These are phyloP conservation scores for Brassica juncea DNA, from an alignment of 345 rosid genomes.

Conservation along the genomic window DNA sequence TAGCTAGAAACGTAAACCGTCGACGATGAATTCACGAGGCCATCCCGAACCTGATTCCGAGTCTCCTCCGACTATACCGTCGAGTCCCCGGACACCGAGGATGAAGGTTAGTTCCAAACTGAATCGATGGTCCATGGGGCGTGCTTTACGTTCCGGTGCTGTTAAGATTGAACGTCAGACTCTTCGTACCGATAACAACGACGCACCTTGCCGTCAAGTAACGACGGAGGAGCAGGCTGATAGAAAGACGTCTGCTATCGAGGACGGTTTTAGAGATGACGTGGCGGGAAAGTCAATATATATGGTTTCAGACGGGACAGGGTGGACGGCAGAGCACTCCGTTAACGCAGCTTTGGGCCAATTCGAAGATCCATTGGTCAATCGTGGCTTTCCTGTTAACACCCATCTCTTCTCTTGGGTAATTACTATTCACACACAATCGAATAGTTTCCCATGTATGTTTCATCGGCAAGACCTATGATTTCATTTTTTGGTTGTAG, in stretches of 20 bases:
- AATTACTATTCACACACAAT: conserved; percentile 2
- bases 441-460: no score
- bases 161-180: conserved; percentile 56
- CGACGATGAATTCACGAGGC: conserved; percentile 41
- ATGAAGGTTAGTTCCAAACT: conserved; percentile 65
- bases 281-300: conserved; percentile 63
- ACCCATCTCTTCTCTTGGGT: conserved; percentile 94
- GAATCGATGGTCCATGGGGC: conserved; percentile 84
- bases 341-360: conserved; percentile 87
- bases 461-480: no score
- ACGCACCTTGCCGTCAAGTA: conserved; percentile 16
- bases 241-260: conserved; percentile 12
- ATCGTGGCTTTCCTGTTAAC: conserved; percentile 71
- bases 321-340: conserved; percentile 90
- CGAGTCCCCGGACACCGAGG: conserved; percentile 33
- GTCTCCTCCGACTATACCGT: background rate
- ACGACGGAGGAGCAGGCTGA: conserved; percentile 13
- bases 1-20: background rate
- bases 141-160: conserved; percentile 71
- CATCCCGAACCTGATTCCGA: conserved; percentile 24
- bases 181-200: background rate
- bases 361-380: conserved; percentile 71
- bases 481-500: no score
- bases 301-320: conserved; percentile 91
- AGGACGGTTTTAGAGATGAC: conserved; percentile 35